Percentiles rank a stretch among this genome's conserved stretches.
Evolutionary conservation across 495 filamentous ascomycete genomes (phyloP).

Genomic region (Podospora fimiseda): DNA sequence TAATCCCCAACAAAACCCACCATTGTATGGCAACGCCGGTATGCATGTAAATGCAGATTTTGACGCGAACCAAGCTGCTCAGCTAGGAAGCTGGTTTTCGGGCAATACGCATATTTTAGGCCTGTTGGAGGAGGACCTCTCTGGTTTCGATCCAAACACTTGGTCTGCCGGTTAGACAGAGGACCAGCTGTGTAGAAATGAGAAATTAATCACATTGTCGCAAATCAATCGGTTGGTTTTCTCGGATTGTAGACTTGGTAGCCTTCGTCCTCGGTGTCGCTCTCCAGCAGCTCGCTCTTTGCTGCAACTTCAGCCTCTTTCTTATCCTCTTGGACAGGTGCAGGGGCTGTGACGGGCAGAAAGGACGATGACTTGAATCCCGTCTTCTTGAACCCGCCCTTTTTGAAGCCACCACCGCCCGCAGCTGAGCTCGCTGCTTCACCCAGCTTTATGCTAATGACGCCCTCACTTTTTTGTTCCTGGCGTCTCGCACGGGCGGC

Average conservation of each 20-base stretch:
- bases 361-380: conserved; percentile 52
- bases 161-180: conserved; percentile 24
- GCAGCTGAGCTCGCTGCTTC: conserved; percentile 21
- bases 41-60: conserved; percentile 12
- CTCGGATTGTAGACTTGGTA: conserved; percentile 51
- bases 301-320: not conserved
- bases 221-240: conserved; percentile 45
- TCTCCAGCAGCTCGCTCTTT: conserved; percentile 36
- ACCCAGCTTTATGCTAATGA: conserved; percentile 54
- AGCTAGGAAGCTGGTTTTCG: conserved; percentile 62
- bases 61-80: conserved; percentile 32
- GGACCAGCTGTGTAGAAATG: too few species aligned
- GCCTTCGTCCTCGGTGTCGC: conserved; percentile 54
- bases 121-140: conserved; percentile 55
- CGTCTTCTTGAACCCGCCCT: conserved; percentile 46
- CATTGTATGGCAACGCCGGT: not conserved
- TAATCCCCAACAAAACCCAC: not conserved
- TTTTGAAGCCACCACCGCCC: conserved; percentile 45
- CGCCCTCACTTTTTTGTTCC: conserved; percentile 62
- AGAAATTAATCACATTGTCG: too few species aligned
- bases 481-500: conserved; percentile 58
- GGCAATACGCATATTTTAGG: conserved; percentile 61
- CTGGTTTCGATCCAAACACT: conserved; percentile 35
- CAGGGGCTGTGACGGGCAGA: conserved; percentile 29
- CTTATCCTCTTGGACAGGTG: not conserved